Conservation (phyloP, 192 early-diverging fungal species). For the Coemansia sp. region DNA sequence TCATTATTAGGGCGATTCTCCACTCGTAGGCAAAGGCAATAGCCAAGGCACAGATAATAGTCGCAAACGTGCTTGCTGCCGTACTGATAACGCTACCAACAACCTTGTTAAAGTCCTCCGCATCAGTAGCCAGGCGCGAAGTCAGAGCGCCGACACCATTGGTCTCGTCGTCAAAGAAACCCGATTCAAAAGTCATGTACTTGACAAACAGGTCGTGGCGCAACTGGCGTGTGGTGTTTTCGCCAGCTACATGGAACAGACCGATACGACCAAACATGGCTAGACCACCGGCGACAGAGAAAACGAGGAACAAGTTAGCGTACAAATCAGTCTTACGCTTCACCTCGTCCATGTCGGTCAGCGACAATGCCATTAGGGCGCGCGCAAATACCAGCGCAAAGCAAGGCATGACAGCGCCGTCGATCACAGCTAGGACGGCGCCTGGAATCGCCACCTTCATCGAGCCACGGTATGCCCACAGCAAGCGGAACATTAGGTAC, state of each 20-base stretch:
- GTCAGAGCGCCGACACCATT: constrained; percentile 73
- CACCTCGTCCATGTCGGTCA: constrained; percentile 21
- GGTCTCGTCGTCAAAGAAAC: constrained; percentile 68
- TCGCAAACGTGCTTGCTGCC: constrained; percentile 24
- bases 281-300: constrained; percentile 53
- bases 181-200: constrained; percentile 70
- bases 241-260: constrained; percentile 62
- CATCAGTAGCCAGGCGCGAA: constrained; percentile 69
- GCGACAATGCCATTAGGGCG: constrained; percentile 28
- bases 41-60: constrained; percentile 27
- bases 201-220: constrained; percentile 64
- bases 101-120: constrained; percentile 55
- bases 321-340: constrained; percentile 36
- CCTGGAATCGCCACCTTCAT: constrained; percentile 35
- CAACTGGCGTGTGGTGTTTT: constrained; percentile 62
- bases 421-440: constrained; percentile 36
- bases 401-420: constrained; percentile 74
- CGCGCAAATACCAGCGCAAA: constrained; percentile 71
- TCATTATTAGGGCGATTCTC: constrained; percentile 63
- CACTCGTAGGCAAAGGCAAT: constrained; percentile 62
- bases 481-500: constrained; percentile 17
- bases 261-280: constrained; percentile 57
- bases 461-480: constrained; percentile 26
- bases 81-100: constrained; percentile 43
- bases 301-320: constrained; percentile 48